Percentiles rank a stretch among this genome's conserved stretches.
These are phyloP conservation scores for Arthrobotrys megalospora DNA, from an alignment of 2,329 filamentous ascomycete species.

Conservation along the genomic window DNA sequence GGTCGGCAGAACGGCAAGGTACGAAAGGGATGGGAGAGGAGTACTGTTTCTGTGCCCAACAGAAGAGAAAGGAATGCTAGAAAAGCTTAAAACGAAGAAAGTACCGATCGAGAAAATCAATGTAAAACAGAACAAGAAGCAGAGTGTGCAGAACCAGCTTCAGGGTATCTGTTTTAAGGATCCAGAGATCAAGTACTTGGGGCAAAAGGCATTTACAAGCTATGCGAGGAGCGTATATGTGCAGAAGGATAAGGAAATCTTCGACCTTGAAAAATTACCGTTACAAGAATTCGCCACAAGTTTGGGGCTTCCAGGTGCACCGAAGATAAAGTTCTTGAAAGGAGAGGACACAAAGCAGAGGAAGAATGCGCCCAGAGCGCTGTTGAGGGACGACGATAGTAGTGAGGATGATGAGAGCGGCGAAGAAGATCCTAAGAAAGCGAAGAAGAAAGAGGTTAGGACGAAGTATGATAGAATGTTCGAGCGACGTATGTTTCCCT, in stretches of 20 bases:
- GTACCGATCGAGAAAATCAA: slow-evolving; percentile 90
- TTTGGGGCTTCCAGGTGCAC: slow-evolving; percentile 89
- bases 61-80: slow-evolving; percentile 92
- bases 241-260: slow-evolving; percentile 92
- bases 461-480: slow-evolving; percentile 99
- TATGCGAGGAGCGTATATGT: slow-evolving; percentile 88
- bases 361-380: slow-evolving; percentile 85
- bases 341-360: slow-evolving; percentile 87
- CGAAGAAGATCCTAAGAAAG: slow-evolving; percentile 68
- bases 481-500: slow-evolving; percentile 76
- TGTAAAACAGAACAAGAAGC: slow-evolving; percentile 89
- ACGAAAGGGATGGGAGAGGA: slow-evolving; percentile 87
- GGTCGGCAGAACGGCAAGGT: slow-evolving; percentile 93
- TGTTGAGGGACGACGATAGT: slow-evolving; percentile 72
- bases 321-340: slow-evolving; percentile 92
- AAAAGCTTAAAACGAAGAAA: slow-evolving; percentile 87
- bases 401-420: slow-evolving; percentile 72
- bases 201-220: slow-evolving; percentile 94
- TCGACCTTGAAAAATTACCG: slow-evolving; percentile 85
- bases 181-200: slow-evolving; percentile 91
- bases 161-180: slow-evolving; percentile 98
- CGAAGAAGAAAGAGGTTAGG: slow-evolving; percentile 80
- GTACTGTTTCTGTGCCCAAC: slow-evolving; percentile 92
- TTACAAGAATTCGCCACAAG: slow-evolving; percentile 88
- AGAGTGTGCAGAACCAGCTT: slow-evolving; percentile 84